Evolutionary conservation across 2,329 filamentous ascomycete genomes (phyloP).

Genomic region (Clonostachys solani): DNA sequence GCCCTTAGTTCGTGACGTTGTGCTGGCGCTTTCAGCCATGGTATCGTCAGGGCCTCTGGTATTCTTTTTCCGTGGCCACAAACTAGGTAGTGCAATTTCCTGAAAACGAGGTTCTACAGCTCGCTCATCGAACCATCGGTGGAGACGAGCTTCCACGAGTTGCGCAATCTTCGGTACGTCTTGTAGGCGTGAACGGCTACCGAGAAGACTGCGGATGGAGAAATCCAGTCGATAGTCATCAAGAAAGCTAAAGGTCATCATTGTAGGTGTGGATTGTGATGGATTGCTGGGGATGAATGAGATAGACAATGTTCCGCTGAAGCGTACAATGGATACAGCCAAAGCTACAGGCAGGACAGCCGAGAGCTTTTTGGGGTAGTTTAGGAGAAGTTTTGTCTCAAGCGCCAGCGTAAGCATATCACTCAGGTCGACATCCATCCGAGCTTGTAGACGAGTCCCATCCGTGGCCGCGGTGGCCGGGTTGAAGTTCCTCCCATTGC

Average conservation of each 20-base stretch:
- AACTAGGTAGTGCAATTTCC: constrained; percentile 75
- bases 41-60: constrained; percentile 67
- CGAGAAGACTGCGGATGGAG: constrained; percentile 74
- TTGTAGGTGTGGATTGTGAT: constrained; percentile 69
- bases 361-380: constrained; percentile 86
- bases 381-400: constrained; percentile 89
- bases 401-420: constrained; percentile 94
- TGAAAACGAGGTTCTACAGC: constrained; percentile 84
- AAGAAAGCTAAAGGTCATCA: constrained; percentile 90
- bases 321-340: constrained; percentile 86
- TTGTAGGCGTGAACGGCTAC: constrained; percentile 73
- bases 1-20: constrained; percentile 47
- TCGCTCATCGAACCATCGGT: constrained; percentile 84
- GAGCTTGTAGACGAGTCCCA: constrained; percentile 79
- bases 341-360: constrained; percentile 90
- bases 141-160: constrained; percentile 72
- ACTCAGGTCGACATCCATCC: constrained; percentile 95
- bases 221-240: constrained; percentile 85
- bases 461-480: constrained; percentile 48
- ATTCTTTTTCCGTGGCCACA: constrained; percentile 84
- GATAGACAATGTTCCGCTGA: constrained; percentile 90
- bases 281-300: constrained; percentile 82
- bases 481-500: constrained; percentile 44
- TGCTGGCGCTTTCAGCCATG: constrained; percentile 38
- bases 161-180: constrained; percentile 88